Percentiles rank a stretch among this genome's conserved stretches.
phyloP scores from a whole-genome alignment of 1,284 basidiomycete species.

The Apiotrichum mycotoxinovorans region DNA sequence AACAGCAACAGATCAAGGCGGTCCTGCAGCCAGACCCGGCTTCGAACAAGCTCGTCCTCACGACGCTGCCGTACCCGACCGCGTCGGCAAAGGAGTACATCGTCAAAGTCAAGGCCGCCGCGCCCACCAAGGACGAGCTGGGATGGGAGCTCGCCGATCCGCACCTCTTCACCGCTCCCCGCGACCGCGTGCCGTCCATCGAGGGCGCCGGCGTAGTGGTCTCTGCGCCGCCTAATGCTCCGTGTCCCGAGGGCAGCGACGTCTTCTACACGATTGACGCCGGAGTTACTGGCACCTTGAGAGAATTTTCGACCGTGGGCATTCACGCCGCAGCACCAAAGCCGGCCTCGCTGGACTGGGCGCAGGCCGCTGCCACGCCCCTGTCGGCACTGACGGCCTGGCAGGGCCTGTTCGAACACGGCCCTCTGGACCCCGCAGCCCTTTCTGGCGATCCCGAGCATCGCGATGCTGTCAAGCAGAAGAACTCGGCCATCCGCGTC shows the following conservation, averaged over 20 bases:
- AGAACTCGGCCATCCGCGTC: not conserved
- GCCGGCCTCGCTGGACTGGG: conserved; percentile 5
- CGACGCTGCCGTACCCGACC: conserved; percentile 3
- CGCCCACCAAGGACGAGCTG: conserved; percentile 11
- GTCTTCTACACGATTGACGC: conserved; percentile 12
- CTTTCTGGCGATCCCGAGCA: not conserved
- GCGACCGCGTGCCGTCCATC: conserved; percentile 9
- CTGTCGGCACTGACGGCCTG: conserved; percentile 14
- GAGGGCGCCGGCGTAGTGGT: conserved; percentile 15
- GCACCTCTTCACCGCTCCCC: not conserved
- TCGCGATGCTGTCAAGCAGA: not conserved
- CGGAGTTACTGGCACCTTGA: conserved; percentile 1
- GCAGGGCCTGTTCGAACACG: conserved; percentile 15
- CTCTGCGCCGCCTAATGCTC: not conserved
- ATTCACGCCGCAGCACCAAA: conserved; percentile 1
- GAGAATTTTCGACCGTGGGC: conserved; percentile 3
- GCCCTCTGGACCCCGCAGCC: not conserved
- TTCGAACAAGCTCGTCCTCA: not conserved
- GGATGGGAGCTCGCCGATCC: conserved; percentile 4
- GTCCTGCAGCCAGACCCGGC: conserved; percentile 9
- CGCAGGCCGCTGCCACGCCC: conserved; percentile 11
- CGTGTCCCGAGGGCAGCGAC: conserved; percentile 2
- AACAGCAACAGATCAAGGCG: not conserved
- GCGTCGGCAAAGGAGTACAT: not conserved
- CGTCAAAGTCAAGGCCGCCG: conserved; percentile 1